Conservation (phyloP, 345 rosid genomes). For the Gossypium australe region DNA sequence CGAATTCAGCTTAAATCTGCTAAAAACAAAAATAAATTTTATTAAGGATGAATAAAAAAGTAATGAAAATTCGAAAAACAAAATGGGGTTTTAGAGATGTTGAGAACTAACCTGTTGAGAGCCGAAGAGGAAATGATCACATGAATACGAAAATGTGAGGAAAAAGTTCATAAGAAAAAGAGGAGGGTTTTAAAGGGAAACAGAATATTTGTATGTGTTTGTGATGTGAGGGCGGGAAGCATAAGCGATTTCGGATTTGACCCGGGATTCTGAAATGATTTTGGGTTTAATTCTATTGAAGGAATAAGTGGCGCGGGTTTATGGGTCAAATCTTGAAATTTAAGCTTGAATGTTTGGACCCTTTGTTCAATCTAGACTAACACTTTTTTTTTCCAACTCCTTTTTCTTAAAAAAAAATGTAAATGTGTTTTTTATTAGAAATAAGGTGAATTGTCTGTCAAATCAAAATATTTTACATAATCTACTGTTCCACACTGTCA, state of each 20-base stretch:
- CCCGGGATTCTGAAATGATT: constrained; percentile 27
- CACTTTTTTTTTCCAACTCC: no score
- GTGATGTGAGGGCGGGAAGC: constrained; percentile 42
- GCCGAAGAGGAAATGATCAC: background rate
- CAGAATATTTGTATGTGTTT: background rate
- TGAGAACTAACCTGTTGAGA: background rate
- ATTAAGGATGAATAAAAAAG: background rate
- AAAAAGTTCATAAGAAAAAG: background rate
- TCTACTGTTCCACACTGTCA: no score
- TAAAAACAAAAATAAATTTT: background rate
- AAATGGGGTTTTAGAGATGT: background rate
- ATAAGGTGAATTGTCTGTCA: no score
- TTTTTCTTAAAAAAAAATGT: no score
- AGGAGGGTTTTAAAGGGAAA: constrained; percentile 6
- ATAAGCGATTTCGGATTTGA: constrained; percentile 22
- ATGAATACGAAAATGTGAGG: background rate
- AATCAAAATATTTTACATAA: no score
- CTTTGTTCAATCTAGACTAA: no score
- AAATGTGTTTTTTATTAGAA: no score
- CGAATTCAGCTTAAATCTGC: background rate
- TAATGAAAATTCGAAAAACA: background rate
- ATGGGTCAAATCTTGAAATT: no score
- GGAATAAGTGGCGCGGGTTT: no score
- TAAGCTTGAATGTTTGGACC: no score
- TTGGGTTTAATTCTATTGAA: background rate